Percentiles rank a stretch among this genome's conserved stretches.
Conservation (phyloP, 139 green algal genomes). For the Monoraphidium neglectum region DNA sequence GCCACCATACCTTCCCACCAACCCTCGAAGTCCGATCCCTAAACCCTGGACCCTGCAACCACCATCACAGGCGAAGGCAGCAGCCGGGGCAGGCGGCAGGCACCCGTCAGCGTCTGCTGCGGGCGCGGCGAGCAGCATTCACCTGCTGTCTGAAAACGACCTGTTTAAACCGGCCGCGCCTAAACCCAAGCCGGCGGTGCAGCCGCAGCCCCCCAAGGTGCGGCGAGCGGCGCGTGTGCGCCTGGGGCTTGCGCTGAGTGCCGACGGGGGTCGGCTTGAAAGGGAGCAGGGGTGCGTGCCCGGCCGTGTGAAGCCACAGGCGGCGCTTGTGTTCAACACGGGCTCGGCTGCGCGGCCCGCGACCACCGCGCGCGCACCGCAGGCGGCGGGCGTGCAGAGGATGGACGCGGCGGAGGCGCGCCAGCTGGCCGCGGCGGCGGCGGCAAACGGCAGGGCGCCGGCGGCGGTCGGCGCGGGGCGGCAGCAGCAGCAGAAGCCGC, state of each 20-base stretch:
- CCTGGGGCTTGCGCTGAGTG: neutral
- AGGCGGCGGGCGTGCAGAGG: no score
- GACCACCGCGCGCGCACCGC: no score
- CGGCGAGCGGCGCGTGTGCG: neutral
- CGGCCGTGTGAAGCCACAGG: neutral
- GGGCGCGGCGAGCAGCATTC: neutral
- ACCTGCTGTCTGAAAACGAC: constrained; percentile 28
- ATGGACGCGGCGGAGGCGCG: no score
- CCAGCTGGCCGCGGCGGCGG: no score
- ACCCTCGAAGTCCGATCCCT: neutral
- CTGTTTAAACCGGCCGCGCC: constrained; percentile 19
- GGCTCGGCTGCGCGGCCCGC: no score
- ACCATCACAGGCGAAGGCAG: no score
- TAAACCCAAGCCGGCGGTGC: constrained; percentile 1
- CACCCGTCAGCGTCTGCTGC: neutral
- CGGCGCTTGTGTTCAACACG: neutral
- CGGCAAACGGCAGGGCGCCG: no score
- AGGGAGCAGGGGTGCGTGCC: neutral
- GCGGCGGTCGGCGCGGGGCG: no score
- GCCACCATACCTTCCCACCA: neutral
- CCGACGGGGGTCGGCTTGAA: no score
- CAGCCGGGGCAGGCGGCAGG: neutral
- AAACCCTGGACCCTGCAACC: neutral
- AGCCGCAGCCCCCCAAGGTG: neutral
- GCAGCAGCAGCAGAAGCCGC: no score